Percentiles rank a stretch among this genome's conserved stretches.
phyloP scores from a whole-genome alignment of 176 grass and related monocot species.

The Dendrocalamus sinicus region DNA sequence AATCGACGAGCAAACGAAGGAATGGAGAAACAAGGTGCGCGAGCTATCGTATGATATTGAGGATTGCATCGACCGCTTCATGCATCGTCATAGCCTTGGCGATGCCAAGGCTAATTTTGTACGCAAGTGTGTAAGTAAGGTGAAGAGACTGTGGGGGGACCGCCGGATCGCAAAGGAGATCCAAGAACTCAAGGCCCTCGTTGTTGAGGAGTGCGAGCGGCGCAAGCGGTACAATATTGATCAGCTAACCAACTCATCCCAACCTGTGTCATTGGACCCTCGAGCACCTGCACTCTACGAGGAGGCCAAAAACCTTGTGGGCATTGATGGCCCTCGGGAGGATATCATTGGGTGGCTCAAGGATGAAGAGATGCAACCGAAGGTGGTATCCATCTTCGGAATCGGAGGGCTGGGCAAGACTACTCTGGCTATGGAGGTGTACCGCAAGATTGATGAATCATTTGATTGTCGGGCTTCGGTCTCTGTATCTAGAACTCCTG shows the following conservation, averaged over 20 bases:
- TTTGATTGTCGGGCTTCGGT: not conserved
- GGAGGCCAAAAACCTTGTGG: not conserved
- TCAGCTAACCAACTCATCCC: too few relatives aligned
- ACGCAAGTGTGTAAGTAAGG: too few relatives aligned
- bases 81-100: not conserved
- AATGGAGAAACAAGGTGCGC: constrained; percentile 6
- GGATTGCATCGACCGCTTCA: not conserved
- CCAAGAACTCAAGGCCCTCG: not conserved
- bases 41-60: not conserved
- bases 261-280: not conserved
- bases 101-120: not conserved
- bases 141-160: not conserved
- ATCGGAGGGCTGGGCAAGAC: not conserved
- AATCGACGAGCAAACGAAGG: not conserved
- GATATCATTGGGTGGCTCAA: not conserved
- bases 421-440: not conserved
- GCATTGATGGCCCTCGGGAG: not conserved
- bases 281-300: not conserved
- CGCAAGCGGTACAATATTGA: not conserved
- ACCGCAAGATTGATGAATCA: not conserved
- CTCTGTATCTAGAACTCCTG: not conserved
- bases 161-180: not conserved
- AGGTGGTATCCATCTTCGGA: not conserved
- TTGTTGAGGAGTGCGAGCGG: not conserved
- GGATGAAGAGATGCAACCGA: not conserved